phyloP scores from a whole-genome alignment of 2,329 filamentous ascomycete genomes.

The Penicillium sp. region DNA sequence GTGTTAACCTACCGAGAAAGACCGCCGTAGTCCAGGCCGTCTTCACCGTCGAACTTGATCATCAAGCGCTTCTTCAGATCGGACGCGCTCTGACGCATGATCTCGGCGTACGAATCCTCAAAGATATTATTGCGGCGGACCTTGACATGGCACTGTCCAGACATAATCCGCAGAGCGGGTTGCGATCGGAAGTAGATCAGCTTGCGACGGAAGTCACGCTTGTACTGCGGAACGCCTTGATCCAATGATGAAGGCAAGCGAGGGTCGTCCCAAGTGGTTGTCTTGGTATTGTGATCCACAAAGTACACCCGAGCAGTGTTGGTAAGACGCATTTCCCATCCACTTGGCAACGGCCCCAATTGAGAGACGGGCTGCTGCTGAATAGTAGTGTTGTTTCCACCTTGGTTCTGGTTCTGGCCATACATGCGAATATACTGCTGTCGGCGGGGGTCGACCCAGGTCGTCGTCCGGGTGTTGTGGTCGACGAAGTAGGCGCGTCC shows the following conservation, averaged over 20 bases:
- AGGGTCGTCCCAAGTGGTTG: constrained; percentile 98
- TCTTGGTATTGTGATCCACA: constrained; percentile 99
- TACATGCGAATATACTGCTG: constrained; percentile 99
- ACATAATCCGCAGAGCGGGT: constrained; percentile 89
- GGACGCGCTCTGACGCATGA: constrained; percentile 91
- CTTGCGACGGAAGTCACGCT: constrained; percentile 97
- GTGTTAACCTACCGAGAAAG: constrained; percentile 65
- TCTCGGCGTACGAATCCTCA: constrained; percentile 97
- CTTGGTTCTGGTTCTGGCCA: constrained; percentile 65
- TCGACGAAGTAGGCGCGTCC: constrained; percentile 96
- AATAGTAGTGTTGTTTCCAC: constrained; percentile 72
- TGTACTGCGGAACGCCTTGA: constrained; percentile 98
- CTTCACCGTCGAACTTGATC: constrained; percentile 99
- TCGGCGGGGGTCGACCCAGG: constrained; percentile 94
- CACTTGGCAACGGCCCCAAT: constrained; percentile 88
- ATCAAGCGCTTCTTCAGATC: constrained; percentile 98
- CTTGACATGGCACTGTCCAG: constrained; percentile 97
- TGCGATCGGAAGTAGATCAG: constrained; percentile 99
- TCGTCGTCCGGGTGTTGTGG: constrained; percentile 96
- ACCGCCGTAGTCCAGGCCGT: constrained; percentile 96
- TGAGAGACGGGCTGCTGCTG: constrained; percentile 98
- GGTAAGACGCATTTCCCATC: constrained; percentile 99
- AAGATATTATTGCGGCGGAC: constrained; percentile 95
- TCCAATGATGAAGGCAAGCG: constrained; percentile 92
- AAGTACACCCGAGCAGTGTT: constrained; percentile 98